These are phyloP conservation scores for Bjerkandera adusta DNA, from an alignment of 1,284 basidiomycete species.

Conservation along the genomic window DNA sequence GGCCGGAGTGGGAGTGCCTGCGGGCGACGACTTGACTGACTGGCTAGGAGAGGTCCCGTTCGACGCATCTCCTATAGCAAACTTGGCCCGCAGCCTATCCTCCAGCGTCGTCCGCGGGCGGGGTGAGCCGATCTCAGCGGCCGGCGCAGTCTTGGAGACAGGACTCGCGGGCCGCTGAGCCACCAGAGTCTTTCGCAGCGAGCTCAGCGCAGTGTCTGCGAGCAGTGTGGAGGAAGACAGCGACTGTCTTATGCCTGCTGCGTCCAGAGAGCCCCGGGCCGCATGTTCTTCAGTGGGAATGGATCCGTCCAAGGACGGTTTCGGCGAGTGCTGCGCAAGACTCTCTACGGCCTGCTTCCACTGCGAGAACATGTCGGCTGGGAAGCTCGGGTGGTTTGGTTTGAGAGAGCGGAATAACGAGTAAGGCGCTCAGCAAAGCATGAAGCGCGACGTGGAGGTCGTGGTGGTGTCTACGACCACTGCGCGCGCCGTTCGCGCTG, in stretches of 20 bases:
- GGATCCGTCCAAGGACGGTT: constrained; percentile 26
- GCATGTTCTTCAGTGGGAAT: constrained; percentile 18
- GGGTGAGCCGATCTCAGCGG: constrained; percentile 20
- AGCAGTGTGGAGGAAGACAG: constrained; percentile 46
- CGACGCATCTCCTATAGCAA: constrained; percentile 55
- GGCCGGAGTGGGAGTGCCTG: constrained; percentile 38
- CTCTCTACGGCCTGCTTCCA: constrained; percentile 32
- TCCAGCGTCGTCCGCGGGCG: constrained; percentile 48
- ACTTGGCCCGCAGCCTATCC: constrained; percentile 64
- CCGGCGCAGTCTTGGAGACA: constrained; percentile 17
- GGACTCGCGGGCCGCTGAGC: constrained; percentile 49
- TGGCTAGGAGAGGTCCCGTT: constrained; percentile 40
- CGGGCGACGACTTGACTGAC: constrained; percentile 35
- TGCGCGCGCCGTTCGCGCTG: too few species aligned
- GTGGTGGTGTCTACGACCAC: too few species aligned
- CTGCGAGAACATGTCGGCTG: constrained; percentile 22
- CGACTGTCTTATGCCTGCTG: constrained; percentile 20
- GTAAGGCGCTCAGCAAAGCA: too few species aligned
- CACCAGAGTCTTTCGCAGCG: constrained; percentile 60
- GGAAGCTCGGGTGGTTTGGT: background rate
- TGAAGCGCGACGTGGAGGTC: too few species aligned
- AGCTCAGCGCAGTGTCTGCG: constrained; percentile 57
- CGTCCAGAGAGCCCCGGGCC: constrained; percentile 23
- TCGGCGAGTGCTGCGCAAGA: constrained; percentile 23
- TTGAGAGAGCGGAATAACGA: background rate